Evolutionary conservation across 441 rosid genomes (phyloP).

Genomic region (Melastoma candidum): DNA sequence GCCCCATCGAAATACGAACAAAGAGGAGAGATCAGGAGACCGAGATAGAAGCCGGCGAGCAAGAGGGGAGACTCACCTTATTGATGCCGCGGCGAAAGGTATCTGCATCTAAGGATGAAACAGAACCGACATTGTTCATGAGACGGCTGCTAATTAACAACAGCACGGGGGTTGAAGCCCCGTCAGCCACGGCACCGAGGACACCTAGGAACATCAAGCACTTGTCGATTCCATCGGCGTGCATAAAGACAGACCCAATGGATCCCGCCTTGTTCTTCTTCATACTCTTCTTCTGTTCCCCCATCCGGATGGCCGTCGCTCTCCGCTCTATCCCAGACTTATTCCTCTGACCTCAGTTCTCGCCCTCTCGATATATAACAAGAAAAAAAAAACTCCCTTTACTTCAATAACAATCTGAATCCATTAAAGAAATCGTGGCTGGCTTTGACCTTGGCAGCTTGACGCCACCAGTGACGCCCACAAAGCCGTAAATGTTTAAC

Average conservation of each 20-base stretch:
- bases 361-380: no score
- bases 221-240: not conserved
- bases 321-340: no score
- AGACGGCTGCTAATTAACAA: not conserved
- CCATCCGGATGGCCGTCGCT: not conserved
- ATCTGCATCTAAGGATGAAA: not conserved
- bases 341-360: no score
- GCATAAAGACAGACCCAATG: not conserved
- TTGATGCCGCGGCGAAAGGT: not conserved
- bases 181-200: not conserved
- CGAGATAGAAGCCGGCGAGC: not conserved
- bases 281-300: not conserved
- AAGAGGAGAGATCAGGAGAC: no score
- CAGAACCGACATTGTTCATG: not conserved
- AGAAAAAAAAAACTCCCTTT: no score
- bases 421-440: no score
- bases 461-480: no score
- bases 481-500: no score
- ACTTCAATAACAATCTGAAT: no score
- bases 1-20: not conserved
- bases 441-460: no score
- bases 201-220: conserved; percentile 3
- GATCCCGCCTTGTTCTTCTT: not conserved
- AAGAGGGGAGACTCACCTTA: not conserved
- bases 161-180: conserved; percentile 1